Conservation (phyloP, 2,329 filamentous ascomycete genomes). For the Hypomyces perniciosus region DNA sequence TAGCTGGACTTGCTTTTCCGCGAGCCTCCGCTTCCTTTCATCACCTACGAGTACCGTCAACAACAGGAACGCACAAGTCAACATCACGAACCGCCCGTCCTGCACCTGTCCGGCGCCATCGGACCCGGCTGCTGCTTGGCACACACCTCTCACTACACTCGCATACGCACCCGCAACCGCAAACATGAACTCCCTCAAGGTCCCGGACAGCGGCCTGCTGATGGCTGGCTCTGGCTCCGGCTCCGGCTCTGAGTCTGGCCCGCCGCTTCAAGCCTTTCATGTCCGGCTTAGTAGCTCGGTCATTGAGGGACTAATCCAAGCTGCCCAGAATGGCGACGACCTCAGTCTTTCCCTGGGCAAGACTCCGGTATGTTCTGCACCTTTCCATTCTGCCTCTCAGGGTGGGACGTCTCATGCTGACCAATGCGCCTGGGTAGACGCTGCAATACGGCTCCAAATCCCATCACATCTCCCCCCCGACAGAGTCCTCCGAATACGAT, state of each 20-base stretch:
- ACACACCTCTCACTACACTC: background rate
- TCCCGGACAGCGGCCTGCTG: conserved; percentile 52
- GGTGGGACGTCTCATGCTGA: conserved; percentile 15
- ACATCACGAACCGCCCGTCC: background rate
- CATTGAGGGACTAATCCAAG: conserved; percentile 58
- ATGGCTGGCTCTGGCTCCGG: conserved; percentile 46
- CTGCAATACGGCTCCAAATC: conserved; percentile 48
- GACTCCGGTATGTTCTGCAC: conserved; percentile 48
- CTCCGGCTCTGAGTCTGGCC: conserved; percentile 35
- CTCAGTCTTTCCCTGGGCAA: conserved; percentile 53
- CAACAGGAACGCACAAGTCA: background rate
- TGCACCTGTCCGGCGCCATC: conserved; percentile 1
- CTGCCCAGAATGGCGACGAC: conserved; percentile 49
- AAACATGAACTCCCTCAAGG: conserved; percentile 46
- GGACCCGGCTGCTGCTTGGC: conserved; percentile 4
- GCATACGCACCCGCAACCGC: conserved; percentile 1
- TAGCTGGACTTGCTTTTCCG: background rate
- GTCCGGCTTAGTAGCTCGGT: conserved; percentile 52
- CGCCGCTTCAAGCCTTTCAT: conserved; percentile 51
- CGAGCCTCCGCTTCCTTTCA: background rate
- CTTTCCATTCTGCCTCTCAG: conserved; percentile 1
- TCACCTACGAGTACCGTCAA: background rate
- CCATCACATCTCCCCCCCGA: conserved; percentile 39
- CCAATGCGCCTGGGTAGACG: conserved; percentile 32
- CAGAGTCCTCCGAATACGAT: conserved; percentile 46